Conservation (phyloP, 441 rosid species). For the Omphalea diandra region DNA sequence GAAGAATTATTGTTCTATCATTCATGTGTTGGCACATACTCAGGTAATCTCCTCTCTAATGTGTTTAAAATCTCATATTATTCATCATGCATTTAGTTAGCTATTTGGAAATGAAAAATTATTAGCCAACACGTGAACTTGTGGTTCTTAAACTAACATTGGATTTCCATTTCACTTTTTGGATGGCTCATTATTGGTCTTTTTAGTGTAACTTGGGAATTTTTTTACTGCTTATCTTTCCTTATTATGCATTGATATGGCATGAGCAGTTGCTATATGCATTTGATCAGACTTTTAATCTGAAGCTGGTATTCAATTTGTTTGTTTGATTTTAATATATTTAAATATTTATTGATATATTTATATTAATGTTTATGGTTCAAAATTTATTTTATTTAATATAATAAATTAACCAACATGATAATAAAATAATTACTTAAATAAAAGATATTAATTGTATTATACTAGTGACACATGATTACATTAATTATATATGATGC, state of each 20-base stretch:
- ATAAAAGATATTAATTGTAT: too few relatives aligned
- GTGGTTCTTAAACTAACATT: neutral
- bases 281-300: neutral
- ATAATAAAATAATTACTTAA: too few relatives aligned
- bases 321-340: too few relatives aligned
- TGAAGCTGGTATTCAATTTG: neutral
- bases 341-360: too few relatives aligned
- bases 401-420: too few relatives aligned
- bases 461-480: too few relatives aligned
- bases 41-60: slow-evolving; percentile 5
- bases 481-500: too few relatives aligned
- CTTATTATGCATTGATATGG: neutral
- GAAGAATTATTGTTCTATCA: slow-evolving; percentile 63
- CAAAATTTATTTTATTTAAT: too few relatives aligned
- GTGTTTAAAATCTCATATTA: neutral
- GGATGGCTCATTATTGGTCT: neutral
- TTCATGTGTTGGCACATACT: slow-evolving; percentile 83
- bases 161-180: neutral
- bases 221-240: neutral
- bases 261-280: neutral
- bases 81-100: too few relatives aligned
- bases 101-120: neutral
- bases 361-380: too few relatives aligned
- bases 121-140: neutral
- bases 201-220: too few relatives aligned